Evolutionary conservation across 345 rosid genomes (phyloP).

Genomic region (Aquilaria malaccensis): DNA sequence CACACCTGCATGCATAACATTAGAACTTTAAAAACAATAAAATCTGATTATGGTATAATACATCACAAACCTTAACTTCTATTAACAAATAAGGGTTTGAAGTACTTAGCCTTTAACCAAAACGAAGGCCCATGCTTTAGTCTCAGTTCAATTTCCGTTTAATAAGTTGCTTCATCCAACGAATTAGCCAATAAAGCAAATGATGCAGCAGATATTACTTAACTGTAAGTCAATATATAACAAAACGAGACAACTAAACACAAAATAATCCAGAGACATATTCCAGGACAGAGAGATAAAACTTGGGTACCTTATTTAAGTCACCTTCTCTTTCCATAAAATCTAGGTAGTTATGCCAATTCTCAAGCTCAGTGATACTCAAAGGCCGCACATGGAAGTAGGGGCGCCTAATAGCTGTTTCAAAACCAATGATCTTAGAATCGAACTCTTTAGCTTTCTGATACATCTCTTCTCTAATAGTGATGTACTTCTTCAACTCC

Average conservation of each 20-base stretch:
- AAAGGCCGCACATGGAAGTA: slow-evolving; percentile 96
- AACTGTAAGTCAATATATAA: slow-evolving; percentile 76
- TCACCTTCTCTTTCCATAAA: slow-evolving; percentile 80
- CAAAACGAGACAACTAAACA: slow-evolving; percentile 47
- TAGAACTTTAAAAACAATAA: slow-evolving; percentile 62
- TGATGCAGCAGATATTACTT: slow-evolving; percentile 91
- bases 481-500: slow-evolving; percentile 87
- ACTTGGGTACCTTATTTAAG: slow-evolving; percentile 76
- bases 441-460: slow-evolving; percentile 95
- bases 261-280: slow-evolving; percentile 34
- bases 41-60: slow-evolving; percentile 25
- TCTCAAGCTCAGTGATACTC: slow-evolving; percentile 83
- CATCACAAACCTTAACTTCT: slow-evolving; percentile 65
- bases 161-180: slow-evolving; percentile 98
- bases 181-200: slow-evolving; percentile 94
- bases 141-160: slow-evolving; percentile 91
- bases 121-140: slow-evolving; percentile 84
- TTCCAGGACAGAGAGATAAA: slow-evolving; percentile 28
- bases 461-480: slow-evolving; percentile 81
- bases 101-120: slow-evolving; percentile 98
- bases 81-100: slow-evolving; percentile 72
- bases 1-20: slow-evolving; percentile 98
- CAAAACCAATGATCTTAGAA: slow-evolving; percentile 85
- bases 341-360: slow-evolving; percentile 90
- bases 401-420: slow-evolving; percentile 93